These are phyloP conservation scores for Tolypocladium inflatum DNA, from an alignment of 2,329 filamentous ascomycete species.

Conservation along the genomic window DNA sequence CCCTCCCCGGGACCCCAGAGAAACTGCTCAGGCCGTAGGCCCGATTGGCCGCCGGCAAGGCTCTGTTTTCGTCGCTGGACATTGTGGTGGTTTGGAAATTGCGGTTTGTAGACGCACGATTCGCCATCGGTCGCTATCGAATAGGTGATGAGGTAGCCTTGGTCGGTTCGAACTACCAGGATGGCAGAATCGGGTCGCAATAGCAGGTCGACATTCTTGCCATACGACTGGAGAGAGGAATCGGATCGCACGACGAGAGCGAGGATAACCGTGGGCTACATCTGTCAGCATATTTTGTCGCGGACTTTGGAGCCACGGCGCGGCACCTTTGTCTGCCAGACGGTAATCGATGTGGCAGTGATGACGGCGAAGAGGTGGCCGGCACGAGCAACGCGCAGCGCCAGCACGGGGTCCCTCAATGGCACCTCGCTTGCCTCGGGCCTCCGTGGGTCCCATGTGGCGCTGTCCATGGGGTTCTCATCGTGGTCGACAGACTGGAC, in stretches of 20 bases:
- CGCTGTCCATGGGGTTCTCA: slow-evolving; percentile 16
- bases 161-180: slow-evolving; percentile 76
- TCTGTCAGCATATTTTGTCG: slow-evolving; percentile 5
- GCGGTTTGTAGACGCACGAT: slow-evolving; percentile 74
- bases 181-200: slow-evolving; percentile 88
- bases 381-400: slow-evolving; percentile 65
- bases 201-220: slow-evolving; percentile 73
- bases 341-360: slow-evolving; percentile 73
- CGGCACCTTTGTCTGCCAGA: slow-evolving; percentile 90
- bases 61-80: slow-evolving; percentile 53
- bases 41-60: slow-evolving; percentile 47
- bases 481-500: slow-evolving; percentile 52
- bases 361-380: slow-evolving; percentile 83
- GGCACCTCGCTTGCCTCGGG: slow-evolving; percentile 26
- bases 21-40: slow-evolving; percentile 49
- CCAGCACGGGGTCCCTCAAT: slow-evolving; percentile 57
- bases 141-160: slow-evolving; percentile 89
- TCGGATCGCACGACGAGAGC: slow-evolving; percentile 76
- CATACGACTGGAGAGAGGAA: slow-evolving; percentile 72
- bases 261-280: slow-evolving; percentile 76
- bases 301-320: background rate
- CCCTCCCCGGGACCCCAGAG: slow-evolving; percentile 74
- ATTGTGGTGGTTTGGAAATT: slow-evolving; percentile 61
- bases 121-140: slow-evolving; percentile 78
- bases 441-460: slow-evolving; percentile 14